Percentiles rank a stretch among this genome's conserved stretches.
These are phyloP conservation scores for Coelastrella sp. DNA, from an alignment of 139 green algal genomes.

Conservation along the genomic window DNA sequence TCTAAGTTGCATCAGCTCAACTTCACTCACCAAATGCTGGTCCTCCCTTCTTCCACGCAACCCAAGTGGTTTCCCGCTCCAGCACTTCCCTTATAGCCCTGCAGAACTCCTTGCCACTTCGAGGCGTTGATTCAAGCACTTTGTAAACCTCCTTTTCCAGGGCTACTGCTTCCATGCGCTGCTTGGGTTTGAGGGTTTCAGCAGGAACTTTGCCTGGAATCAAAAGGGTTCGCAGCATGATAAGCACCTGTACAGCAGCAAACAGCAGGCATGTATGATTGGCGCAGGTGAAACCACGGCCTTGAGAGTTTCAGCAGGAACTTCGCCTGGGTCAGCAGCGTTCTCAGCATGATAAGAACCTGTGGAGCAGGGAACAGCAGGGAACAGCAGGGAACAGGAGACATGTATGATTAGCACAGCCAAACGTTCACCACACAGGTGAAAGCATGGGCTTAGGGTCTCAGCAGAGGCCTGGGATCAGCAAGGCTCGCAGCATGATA, in stretches of 20 bases:
- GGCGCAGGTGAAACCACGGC: neutral
- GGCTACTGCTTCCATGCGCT: slow-evolving; percentile 18
- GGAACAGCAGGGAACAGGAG: neutral
- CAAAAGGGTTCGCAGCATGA: slow-evolving; percentile 36
- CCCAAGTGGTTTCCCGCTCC: slow-evolving; percentile 61
- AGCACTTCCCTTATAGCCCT: slow-evolving; percentile 57
- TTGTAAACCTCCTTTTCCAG: slow-evolving; percentile 57
- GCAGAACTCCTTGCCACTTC: slow-evolving; percentile 62
- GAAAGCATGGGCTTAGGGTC: neutral
- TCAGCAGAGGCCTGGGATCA: slow-evolving; percentile 25
- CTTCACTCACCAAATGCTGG: slow-evolving; percentile 1
- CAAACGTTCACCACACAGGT: no score
- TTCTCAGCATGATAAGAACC: slow-evolving; percentile 32
- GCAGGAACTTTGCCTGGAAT: slow-evolving; percentile 36
- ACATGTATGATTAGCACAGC: no score
- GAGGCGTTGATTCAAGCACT: slow-evolving; percentile 60
- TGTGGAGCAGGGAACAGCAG: no score
- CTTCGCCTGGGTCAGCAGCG: slow-evolving; percentile 30
- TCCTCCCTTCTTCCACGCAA: slow-evolving; percentile 64
- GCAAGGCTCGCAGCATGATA: slow-evolving; percentile 38
- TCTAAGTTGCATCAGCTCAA: neutral
- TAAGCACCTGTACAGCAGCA: neutral
- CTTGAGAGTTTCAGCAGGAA: slow-evolving; percentile 16
- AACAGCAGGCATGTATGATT: no score
- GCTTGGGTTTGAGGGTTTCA: slow-evolving; percentile 26